Evolutionary conservation across 495 filamentous ascomycete genomes (phyloP).

Genomic region (Antarctomyces pellizariae): DNA sequence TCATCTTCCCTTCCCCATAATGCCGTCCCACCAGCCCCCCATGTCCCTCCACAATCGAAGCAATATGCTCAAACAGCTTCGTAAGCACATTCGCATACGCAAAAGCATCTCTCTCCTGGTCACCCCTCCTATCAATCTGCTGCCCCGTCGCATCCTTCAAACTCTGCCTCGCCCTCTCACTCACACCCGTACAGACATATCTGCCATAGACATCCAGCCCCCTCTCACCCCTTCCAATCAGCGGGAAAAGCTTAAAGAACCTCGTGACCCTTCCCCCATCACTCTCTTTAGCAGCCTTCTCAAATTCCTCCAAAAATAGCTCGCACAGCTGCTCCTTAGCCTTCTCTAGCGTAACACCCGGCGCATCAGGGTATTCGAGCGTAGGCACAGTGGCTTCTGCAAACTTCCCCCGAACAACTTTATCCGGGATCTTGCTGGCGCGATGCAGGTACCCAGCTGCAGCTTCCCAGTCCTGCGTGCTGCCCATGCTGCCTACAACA

Average conservation of each 20-base stretch:
- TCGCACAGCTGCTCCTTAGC: slow-evolving; percentile 71
- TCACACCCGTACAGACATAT: slow-evolving; percentile 88
- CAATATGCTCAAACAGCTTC: slow-evolving; percentile 89
- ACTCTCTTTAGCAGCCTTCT: slow-evolving; percentile 63
- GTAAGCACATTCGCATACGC: slow-evolving; percentile 86
- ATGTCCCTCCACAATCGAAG: slow-evolving; percentile 83
- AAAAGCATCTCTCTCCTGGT: slow-evolving; percentile 38
- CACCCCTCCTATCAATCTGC: slow-evolving; percentile 9
- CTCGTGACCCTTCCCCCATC: slow-evolving; percentile 77
- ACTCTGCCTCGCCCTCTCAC: slow-evolving; percentile 54
- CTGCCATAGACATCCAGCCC: slow-evolving; percentile 84
- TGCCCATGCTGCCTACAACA: slow-evolving; percentile 90
- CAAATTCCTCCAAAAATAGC: slow-evolving; percentile 83
- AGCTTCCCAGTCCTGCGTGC: slow-evolving; percentile 94
- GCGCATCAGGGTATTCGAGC: slow-evolving; percentile 82
- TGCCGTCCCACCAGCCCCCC: slow-evolving; percentile 75
- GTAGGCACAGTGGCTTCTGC: slow-evolving; percentile 84
- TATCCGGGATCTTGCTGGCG: slow-evolving; percentile 52
- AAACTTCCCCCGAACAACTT: slow-evolving; percentile 66
- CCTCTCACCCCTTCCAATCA: slow-evolving; percentile 75
- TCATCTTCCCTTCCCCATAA: slow-evolving; percentile 81
- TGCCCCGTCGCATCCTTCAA: slow-evolving; percentile 38
- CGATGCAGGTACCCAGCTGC: slow-evolving; percentile 75
- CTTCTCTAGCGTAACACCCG: slow-evolving; percentile 64
- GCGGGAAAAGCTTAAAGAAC: slow-evolving; percentile 93